A percentile compares a stretch with the other conserved stretches of the same genome.
phyloP scores from a whole-genome alignment of 306 rosid species.

The Rubus idaeus region DNA sequence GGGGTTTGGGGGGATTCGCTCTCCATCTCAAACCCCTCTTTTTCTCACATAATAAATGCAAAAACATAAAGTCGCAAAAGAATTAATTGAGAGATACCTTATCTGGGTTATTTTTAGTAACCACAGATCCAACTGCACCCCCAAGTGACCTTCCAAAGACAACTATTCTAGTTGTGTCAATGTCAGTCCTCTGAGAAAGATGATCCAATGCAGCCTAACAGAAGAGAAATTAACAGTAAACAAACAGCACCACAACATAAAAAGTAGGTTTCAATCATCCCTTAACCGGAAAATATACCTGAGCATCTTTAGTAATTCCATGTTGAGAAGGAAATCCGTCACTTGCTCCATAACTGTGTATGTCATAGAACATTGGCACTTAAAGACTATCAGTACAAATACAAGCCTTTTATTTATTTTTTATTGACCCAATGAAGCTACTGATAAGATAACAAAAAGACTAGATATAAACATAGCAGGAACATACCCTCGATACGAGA shows the following conservation, averaged over 20 bases:
- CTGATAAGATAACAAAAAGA: neutral
- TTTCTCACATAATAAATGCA: neutral
- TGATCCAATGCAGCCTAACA: slow-evolving; percentile 94
- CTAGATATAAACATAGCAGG: neutral
- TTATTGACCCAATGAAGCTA: slow-evolving; percentile 16
- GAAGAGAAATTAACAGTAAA: slow-evolving; percentile 21
- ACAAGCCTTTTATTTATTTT: neutral
- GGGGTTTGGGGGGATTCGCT: neutral
- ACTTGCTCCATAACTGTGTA: slow-evolving; percentile 87
- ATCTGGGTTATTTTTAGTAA: slow-evolving; percentile 82
- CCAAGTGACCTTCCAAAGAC: slow-evolving; percentile 99
- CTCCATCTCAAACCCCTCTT: neutral
- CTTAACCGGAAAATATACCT: slow-evolving; percentile 46
- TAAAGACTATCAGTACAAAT: slow-evolving; percentile 17
- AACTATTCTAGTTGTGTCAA: slow-evolving; percentile 84
- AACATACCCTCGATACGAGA: slow-evolving; percentile 92
- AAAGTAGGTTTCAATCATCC: slow-evolving; percentile 3
- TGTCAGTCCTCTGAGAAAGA: slow-evolving; percentile 90
- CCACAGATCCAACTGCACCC: slow-evolving; percentile 97
- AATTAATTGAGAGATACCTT: slow-evolving; percentile 54
- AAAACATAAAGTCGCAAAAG: slow-evolving; percentile 3
- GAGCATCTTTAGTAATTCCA: slow-evolving; percentile 91
- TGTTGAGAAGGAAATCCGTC: slow-evolving; percentile 97
- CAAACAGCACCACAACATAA: neutral
- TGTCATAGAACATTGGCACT: slow-evolving; percentile 29